Base-by-base conservation (phyloP, 768 basidiomycete species). In the Daedaleopsis nitida region DNA sequence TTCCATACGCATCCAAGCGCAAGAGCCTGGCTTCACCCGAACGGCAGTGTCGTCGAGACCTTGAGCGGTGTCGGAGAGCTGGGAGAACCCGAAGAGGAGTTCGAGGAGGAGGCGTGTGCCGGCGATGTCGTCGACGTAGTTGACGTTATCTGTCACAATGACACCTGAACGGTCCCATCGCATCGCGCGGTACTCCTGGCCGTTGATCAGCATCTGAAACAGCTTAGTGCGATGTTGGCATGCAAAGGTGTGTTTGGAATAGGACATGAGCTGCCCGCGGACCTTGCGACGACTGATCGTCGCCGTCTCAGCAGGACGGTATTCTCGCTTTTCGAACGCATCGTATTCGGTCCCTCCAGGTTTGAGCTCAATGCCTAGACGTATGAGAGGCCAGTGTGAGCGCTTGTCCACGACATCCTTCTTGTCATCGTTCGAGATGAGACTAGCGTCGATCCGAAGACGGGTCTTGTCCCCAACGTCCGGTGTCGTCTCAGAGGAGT, bases 11-110 rank as follows among this genome's bases (percentile, higher is more conserved):
- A 19, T 16, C 37, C 38, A 53, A 1, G 17, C 52, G 8, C 21
- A 16, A 12, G 52, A 21, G 0, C 11, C 35, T 21, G 2, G 10
- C 14, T 13, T 9, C 8, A 60, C 13, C 23, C 39, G 38, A 9
- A 17, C 35, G 12, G 42, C 60, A 19, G 60, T 45, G 19, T 39
- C 48, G 48, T 61, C 60, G 5, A 52, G 14, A 19, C 60, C 60
- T 27, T 61, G 60, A n/a, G 32, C 6, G 1, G 16, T 39, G 43
- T 35, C 27, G 49, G 37, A 21, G 21, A 61, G 55, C 0, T 11
- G 1, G 5, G n/a, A 21, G 27, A 62, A 62, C 2, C 32, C 16
- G 13, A 17, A 47, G 10, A 62, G 38, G 45, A 58, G 32, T 6
- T 44, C 8, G 10, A 58, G 8, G n/a, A 62, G 52, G 3, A 52